Base-by-base conservation (phyloP, 352 stramenopile species). In the Albugo laibachii region DNA sequence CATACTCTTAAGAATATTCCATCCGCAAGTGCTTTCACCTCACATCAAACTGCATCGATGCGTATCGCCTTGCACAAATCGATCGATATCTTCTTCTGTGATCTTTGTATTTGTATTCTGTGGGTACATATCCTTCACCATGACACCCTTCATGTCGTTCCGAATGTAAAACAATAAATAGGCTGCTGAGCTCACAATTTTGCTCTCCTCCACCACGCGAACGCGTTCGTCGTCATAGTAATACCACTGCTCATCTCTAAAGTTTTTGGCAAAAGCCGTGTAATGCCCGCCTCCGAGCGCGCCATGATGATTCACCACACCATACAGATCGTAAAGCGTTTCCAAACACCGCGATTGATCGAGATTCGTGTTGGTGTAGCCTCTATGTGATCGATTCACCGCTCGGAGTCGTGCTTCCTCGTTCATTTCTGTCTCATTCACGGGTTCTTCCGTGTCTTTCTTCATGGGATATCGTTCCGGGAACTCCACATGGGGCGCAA, bases 121-220 rank as follows among this genome's bases (percentile, higher is more conserved):
- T 14, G 78, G 78, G 49, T 84, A 95, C 43, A 95, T 52, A 42
- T 85, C 78, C 51, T 85, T 82, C 11, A 92, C 75, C 11, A 80
- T 53, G 21, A 78, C 62, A 44, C 62, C 63, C 48, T 87, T 74
- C 66, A 93, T 87, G 55, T 95, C 83, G 5, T 80, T 88, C 34
- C 81, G 72, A 35, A 94, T 53, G 56, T 95, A 96, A 53, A 95
- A 96, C 8, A 95, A 67, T 53, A 95, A 62, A 60, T 96, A 96
- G 18, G 83, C 81, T 0, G 79, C 83, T 24, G 77, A 62, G 15
- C 62, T 89, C 16, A 92, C 72, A 21, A 93, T 67, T 52, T 92
- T 82, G 41, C 70, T 66, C 43, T 92, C 80, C 52, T 89, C 77
- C 1, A 95, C 68, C 11, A 91, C 63, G 47, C 79, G 74, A 31